Evolutionary conservation across 2,329 filamentous ascomycete genomes (phyloP).

Genomic region (Trichoderma gracile): DNA sequence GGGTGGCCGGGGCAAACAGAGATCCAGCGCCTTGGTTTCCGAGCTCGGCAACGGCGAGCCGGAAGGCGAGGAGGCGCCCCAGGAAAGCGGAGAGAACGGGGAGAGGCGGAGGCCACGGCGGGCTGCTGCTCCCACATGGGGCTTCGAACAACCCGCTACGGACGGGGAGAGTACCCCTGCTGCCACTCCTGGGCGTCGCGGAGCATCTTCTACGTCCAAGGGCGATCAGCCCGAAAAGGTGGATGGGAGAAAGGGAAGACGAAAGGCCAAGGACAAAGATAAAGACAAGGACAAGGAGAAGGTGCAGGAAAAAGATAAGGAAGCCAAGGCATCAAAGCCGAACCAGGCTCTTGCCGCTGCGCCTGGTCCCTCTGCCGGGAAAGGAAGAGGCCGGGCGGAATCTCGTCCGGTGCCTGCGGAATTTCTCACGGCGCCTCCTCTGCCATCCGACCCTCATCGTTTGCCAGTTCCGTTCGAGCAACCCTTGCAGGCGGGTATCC

Average conservation of each 20-base stretch:
- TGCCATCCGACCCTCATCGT: conserved; percentile 44
- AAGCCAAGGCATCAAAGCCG: conserved; percentile 41
- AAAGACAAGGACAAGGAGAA: conserved; percentile 31
- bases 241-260: conserved; percentile 42
- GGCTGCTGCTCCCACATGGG: conserved; percentile 71
- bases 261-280: conserved; percentile 46
- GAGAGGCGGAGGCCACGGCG: conserved; percentile 62
- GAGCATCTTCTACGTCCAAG: conserved; percentile 42
- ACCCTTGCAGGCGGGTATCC: conserved; percentile 42
- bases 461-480: conserved; percentile 48
- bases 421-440: conserved; percentile 40
- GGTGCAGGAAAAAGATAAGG: conserved; percentile 24
- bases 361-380: conserved; percentile 43
- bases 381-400: conserved; percentile 56
- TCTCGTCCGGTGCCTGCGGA: conserved; percentile 51
- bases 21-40: conserved; percentile 65
- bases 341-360: conserved; percentile 51
- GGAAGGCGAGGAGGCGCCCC: conserved; percentile 53
- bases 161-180: conserved; percentile 64
- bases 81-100: conserved; percentile 59
- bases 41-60: conserved; percentile 63
- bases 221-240: conserved; percentile 50
- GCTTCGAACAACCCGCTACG: conserved; percentile 58
- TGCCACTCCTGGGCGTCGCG: conserved; percentile 59
- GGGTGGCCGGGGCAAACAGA: conserved; percentile 57